These are phyloP conservation scores for Fragaria vesca DNA, from an alignment of 306 rosid species.

Conservation along the genomic window DNA sequence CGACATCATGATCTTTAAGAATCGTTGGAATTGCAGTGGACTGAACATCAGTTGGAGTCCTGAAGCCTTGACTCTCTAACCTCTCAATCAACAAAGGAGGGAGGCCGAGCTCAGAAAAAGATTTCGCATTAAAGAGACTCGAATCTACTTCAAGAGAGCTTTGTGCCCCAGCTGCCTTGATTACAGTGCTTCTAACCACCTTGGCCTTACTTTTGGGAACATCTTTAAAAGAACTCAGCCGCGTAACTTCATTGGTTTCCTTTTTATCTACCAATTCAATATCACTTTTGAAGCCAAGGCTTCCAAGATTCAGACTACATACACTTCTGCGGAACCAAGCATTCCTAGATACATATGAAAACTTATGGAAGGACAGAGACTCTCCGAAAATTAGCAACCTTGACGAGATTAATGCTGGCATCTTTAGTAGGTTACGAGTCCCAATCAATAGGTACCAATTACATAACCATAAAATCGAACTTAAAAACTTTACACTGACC, in stretches of 20 bases:
- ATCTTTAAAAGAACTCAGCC: slow-evolving; percentile 35
- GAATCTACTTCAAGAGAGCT: slow-evolving; percentile 42
- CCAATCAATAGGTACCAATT: not conserved
- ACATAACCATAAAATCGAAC: not conserved
- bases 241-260: slow-evolving; percentile 36
- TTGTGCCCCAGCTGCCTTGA: slow-evolving; percentile 30
- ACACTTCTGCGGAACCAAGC: slow-evolving; percentile 52
- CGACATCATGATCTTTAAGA: slow-evolving; percentile 64
- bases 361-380: slow-evolving; percentile 49
- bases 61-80: slow-evolving; percentile 69
- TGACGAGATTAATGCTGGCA: slow-evolving; percentile 56
- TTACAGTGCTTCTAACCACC: slow-evolving; percentile 31
- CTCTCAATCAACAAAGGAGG: slow-evolving; percentile 60
- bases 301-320: slow-evolving; percentile 46
- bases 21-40: slow-evolving; percentile 81
- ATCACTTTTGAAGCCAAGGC: slow-evolving; percentile 44
- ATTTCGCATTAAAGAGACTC: slow-evolving; percentile 66
- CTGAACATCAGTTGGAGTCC: slow-evolving; percentile 81
- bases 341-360: slow-evolving; percentile 44
- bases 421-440: slow-evolving; percentile 28
- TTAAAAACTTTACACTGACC: not conserved
- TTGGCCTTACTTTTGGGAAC: slow-evolving; percentile 45
- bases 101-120: slow-evolving; percentile 83
- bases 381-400: slow-evolving; percentile 66
- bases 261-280: slow-evolving; percentile 29